Evolutionary conservation across 306 rosid genomes (phyloP), one percentile per base, ranked within the genome.

Genomic region (Datisca glomerata): DNA sequence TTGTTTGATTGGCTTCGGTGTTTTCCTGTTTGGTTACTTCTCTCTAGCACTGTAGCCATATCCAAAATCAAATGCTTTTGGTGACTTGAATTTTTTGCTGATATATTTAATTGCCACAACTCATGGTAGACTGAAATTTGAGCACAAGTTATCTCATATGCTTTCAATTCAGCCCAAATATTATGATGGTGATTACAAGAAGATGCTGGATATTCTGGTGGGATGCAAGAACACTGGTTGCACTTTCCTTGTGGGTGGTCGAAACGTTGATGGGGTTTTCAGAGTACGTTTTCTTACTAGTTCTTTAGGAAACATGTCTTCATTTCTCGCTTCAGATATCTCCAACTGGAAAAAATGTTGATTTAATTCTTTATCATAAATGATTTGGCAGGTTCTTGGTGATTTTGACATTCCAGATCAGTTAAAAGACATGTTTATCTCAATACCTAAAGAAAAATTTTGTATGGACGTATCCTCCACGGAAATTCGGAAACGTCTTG

Each of bases 391-490:
- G 97, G 81, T 83, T 63, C 93, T 83, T 35, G 86, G 68, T 4
- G 93, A 83, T 80, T 39, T 89, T 40, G 65, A 77, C 43, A 56
- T 89, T 58, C 95, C 94, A 6, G 83, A 57, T 52, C 89, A 79
- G 64, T 59, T 87, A 21, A 60, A 51, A 51, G 93, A 63, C 80
- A 67, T 83, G 81, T 89, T 89, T 32, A 60, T 89, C 55, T 59
- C 93, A 18, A 72, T 89, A 48, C 93, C 95, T 37, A 51, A 59
- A 23, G 93, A 77, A 16, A 73, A 65, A 56, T 89, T 83, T 57
- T 85, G 73, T 43, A 41, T 83, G 75, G 93, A 89, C 72, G 58
- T 89, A 43, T 83, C 97, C 42, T 89, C 95, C 78, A 70, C 83
- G 5, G 93, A 83, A 22, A 41, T 89, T 38, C 74, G 95, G 56